These are phyloP conservation scores for Albizia julibrissin DNA, from an alignment of 306 rosid species.

Conservation along the genomic window DNA sequence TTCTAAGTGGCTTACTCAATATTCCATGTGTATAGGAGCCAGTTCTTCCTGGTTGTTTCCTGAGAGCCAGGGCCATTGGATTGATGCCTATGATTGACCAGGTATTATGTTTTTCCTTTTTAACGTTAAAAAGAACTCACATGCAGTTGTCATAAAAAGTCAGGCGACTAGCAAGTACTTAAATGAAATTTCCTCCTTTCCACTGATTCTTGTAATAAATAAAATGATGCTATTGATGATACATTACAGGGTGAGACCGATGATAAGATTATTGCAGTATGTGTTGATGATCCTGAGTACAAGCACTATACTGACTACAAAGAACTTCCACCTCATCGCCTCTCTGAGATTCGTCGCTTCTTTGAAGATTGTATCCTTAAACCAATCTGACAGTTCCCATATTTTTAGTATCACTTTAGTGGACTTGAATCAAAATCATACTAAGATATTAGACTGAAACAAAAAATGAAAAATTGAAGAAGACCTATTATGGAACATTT, in stretches of 20 bases:
- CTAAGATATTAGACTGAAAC: not conserved
- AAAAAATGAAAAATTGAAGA: not conserved
- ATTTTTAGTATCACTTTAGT: not conserved
- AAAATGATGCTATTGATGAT: slow-evolving; percentile 5
- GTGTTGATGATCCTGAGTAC: slow-evolving; percentile 97
- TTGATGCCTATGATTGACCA: slow-evolving; percentile 99
- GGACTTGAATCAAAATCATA: not conserved
- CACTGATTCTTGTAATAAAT: not conserved
- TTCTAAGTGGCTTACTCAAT: not conserved
- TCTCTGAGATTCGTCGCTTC: slow-evolving; percentile 88
- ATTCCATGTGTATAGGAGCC: slow-evolving; percentile 70
- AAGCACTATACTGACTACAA: slow-evolving; percentile 74
- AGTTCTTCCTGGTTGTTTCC: slow-evolving; percentile 92
- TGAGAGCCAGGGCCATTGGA: slow-evolving; percentile 92
- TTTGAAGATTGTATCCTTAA: slow-evolving; percentile 96
- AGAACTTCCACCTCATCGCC: slow-evolving; percentile 96
- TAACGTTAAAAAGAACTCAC: not conserved
- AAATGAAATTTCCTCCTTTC: not conserved
- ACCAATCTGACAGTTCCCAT: not conserved
- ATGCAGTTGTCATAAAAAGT: not conserved
- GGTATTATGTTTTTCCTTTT: slow-evolving; percentile 43
- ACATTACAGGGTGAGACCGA: slow-evolving; percentile 83
- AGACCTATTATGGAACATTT: not conserved
- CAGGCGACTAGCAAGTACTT: not conserved
- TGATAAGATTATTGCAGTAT: slow-evolving; percentile 96